These are phyloP conservation scores for Coemansia linderi DNA, from an alignment of 371 early-diverging fungal species.

Conservation along the genomic window DNA sequence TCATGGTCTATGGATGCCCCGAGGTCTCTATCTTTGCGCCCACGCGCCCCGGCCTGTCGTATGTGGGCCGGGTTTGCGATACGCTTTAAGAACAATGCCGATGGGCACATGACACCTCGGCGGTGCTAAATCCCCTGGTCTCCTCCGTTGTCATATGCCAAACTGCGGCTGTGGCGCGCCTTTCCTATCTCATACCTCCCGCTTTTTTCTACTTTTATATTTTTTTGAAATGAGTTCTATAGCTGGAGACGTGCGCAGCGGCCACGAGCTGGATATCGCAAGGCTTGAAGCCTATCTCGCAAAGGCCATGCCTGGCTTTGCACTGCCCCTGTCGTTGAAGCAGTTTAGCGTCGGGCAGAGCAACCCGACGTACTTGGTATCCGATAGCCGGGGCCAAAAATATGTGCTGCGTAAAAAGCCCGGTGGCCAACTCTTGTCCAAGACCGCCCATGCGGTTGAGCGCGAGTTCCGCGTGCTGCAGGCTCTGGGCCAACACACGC, in stretches of 20 bases:
- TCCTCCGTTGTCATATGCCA: not conserved
- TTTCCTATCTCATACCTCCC: not conserved
- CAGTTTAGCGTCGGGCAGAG: conserved; percentile 90
- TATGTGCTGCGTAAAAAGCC: conserved; percentile 93
- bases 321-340: conserved; percentile 65
- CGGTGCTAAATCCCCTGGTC: not conserved
- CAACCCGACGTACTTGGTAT: conserved; percentile 83
- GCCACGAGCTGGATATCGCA: conserved; percentile 66
- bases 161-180: not conserved
- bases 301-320: conserved; percentile 59
- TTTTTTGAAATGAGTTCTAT: conserved; percentile 8
- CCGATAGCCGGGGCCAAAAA: conserved; percentile 51
- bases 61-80: conserved; percentile 65
- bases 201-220: not conserved
- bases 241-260: conserved; percentile 36
- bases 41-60: conserved; percentile 57
- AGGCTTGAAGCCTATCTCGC: conserved; percentile 63
- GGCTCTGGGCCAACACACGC: conserved; percentile 69
- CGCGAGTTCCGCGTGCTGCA: conserved; percentile 81
- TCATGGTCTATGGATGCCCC: conserved; percentile 75
- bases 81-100: conserved; percentile 43
- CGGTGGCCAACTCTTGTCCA: conserved; percentile 78
- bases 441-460: conserved; percentile 90
- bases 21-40: conserved; percentile 62
- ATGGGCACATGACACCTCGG: not conserved